Evolutionary conservation across 2,329 filamentous ascomycete genomes (phyloP), one percentile per base, ranked within the genome.

Genomic region (Talaromyces sp.): DNA sequence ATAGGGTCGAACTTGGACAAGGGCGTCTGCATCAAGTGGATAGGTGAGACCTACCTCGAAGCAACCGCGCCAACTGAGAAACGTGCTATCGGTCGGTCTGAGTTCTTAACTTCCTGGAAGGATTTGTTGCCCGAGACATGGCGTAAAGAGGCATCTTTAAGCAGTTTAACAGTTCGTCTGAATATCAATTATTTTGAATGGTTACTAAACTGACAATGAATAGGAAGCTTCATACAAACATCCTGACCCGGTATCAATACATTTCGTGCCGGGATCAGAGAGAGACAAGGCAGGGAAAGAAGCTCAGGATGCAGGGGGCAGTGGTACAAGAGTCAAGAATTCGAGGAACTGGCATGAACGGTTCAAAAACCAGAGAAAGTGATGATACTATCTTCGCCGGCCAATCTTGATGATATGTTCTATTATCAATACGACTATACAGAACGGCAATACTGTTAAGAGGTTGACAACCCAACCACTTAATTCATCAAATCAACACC

Each of bases 321-420:
- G 70, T 33, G 70, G 69, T 3, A 67, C 71, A 10, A 67, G 71
- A 57, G 73, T 70, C 22, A 79, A 78, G 66, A 75, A 73, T 62
- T 71, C 74, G 41, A 72, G 78, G 61, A 80, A 80, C 49, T 80
- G 79, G 79, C 79, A 80, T 67, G 79, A 81, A 68, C 71, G 78
- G 60, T 79, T 80, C 68, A 78, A 77, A 67, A 73, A 69, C 60
- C 70, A 74, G 63, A 76, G 73, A 64, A 70, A 72, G 64, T 71
- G 69, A 67, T 76, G 70, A 22, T 14, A 70, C 14, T 37, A 22
- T 24, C 52, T 37, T n/a, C 14, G 33, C 33, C 22, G 73, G 1
- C 43, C 24, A 62, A 59, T 16, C 39, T 31, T 35, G 35, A 58
- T 54, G 57, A 49, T 56, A 60, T 56, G 56, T 10, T 14, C 13